These are phyloP conservation scores for Cercospora berteroae DNA, from an alignment of 2,329 filamentous ascomycete species.

Conservation along the genomic window DNA sequence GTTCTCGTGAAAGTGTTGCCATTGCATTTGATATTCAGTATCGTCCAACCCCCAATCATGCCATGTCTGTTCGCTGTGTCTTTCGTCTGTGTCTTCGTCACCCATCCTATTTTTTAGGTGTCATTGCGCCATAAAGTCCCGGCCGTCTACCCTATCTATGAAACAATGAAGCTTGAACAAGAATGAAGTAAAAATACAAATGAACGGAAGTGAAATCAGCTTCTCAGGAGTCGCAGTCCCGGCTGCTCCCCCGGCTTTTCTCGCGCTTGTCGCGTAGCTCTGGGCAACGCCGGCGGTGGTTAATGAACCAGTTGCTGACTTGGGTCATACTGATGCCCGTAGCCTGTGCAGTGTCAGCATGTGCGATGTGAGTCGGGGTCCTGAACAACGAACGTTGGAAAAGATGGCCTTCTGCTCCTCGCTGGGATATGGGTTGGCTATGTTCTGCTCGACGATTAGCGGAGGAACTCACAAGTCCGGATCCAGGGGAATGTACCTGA, in stretches of 20 bases:
- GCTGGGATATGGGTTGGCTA: conserved; percentile 40
- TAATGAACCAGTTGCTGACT: conserved; percentile 45
- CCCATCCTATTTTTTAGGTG: background rate
- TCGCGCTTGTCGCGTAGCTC: conserved; percentile 41
- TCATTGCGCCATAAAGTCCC: background rate
- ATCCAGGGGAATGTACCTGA: conserved; percentile 25
- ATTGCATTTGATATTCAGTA: background rate
- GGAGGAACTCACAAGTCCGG: background rate
- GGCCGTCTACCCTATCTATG: background rate
- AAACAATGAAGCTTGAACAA: background rate
- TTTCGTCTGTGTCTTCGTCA: background rate
- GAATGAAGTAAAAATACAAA: conserved; percentile 9
- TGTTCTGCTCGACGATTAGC: conserved; percentile 31
- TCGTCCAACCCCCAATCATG: background rate
- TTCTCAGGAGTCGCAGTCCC: conserved; percentile 17
- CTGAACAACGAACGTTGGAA: conserved; percentile 31
- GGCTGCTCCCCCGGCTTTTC: conserved; percentile 26
- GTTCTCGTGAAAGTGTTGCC: background rate
- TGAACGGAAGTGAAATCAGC: conserved; percentile 1
- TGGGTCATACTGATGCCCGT: conserved; percentile 42
- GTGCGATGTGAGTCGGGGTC: background rate
- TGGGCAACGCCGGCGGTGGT: conserved; percentile 40
- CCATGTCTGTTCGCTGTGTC: background rate
- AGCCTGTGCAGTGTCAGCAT: conserved; percentile 24
- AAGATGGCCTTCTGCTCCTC: conserved; percentile 41